A percentile compares a stretch with the other conserved stretches of the same genome.
Conservation (phyloP, 306 rosid species). For the Dryas drummondii region DNA sequence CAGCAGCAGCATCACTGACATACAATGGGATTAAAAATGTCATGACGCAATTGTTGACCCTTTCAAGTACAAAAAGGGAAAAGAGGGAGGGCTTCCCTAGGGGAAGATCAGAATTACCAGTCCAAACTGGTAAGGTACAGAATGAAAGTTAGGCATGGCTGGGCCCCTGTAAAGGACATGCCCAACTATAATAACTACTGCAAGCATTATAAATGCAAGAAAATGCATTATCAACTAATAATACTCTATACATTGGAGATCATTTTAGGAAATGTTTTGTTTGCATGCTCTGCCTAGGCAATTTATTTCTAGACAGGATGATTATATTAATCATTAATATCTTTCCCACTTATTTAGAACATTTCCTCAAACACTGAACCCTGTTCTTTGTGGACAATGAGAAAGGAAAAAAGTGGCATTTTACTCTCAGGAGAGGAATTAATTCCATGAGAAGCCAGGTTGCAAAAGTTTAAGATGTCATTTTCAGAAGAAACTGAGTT, state of each 20-base stretch:
- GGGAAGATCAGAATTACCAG: background rate
- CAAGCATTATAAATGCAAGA: background rate
- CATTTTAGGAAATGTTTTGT: too few relatives aligned
- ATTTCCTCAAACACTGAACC: background rate
- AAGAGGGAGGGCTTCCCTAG: too few relatives aligned
- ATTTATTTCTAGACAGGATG: too few relatives aligned
- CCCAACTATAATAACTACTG: background rate
- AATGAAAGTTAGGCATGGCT: background rate
- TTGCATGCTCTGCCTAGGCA: too few relatives aligned
- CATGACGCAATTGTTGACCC: background rate
- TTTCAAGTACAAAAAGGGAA: background rate
- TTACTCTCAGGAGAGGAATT: too few relatives aligned
- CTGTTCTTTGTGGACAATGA: background rate
- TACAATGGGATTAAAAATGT: conserved; percentile 5
- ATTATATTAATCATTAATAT: too few relatives aligned
- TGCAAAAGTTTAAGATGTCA: background rate
- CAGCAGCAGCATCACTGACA: conserved; percentile 39
- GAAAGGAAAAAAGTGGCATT: background rate
- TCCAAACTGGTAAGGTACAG: background rate
- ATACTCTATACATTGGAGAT: too few relatives aligned
- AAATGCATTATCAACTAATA: background rate
- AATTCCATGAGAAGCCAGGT: background rate
- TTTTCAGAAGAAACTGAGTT: too few relatives aligned
- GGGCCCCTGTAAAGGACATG: background rate
- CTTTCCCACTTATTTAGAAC: background rate